These are phyloP conservation scores for Yarrowia porcina DNA, from an alignment of 805 yeast species.

Conservation along the genomic window DNA sequence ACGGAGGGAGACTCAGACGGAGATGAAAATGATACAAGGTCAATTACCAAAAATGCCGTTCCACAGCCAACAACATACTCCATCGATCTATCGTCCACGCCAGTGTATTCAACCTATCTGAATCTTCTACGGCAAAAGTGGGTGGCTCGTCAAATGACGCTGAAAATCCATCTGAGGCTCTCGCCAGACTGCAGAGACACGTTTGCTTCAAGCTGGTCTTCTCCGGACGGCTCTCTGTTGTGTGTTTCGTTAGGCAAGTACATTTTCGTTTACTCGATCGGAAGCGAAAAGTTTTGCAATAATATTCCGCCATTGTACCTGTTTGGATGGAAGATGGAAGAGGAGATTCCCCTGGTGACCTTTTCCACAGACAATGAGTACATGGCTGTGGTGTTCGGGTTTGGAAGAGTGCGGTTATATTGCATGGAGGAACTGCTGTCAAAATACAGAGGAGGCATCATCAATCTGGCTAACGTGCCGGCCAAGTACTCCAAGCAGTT, in stretches of 20 bases:
- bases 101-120: neutral
- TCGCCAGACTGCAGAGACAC: neutral
- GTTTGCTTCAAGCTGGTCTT: neutral
- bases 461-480: conserved; percentile 22
- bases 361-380: conserved; percentile 27
- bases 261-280: conserved; percentile 18
- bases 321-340: conserved; percentile 19
- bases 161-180: neutral
- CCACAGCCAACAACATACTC: neutral
- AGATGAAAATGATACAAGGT: no score
- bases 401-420: conserved; percentile 27
- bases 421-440: neutral
- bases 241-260: conserved; percentile 4
- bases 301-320: conserved; percentile 16
- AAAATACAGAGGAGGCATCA: conserved; percentile 20
- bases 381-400: conserved; percentile 27
- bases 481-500: conserved; percentile 30
- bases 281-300: conserved; percentile 12
- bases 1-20: neutral
- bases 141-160: conserved; percentile 14
- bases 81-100: neutral
- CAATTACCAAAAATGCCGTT: no score
- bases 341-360: conserved; percentile 3
- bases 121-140: conserved; percentile 19
- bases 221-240: conserved; percentile 13